phyloP scores from a whole-genome alignment of 2,329 filamentous ascomycete genomes.

The Trichoderma gracile region DNA sequence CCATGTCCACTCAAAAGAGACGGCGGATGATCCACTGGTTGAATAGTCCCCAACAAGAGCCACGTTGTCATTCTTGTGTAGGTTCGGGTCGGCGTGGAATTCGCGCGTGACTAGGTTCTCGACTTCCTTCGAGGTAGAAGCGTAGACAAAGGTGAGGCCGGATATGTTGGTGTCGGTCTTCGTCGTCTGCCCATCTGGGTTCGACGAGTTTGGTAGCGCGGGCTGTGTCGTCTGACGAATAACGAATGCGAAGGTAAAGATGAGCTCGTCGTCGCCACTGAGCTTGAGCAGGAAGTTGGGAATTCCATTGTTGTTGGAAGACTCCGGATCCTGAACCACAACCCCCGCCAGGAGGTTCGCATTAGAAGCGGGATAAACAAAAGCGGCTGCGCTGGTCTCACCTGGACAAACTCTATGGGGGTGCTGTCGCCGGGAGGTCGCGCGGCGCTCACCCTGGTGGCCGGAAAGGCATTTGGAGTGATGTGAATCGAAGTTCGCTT shows the following conservation, averaged over 20 bases:
- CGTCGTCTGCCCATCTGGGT: slow-evolving; percentile 51
- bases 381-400: slow-evolving; percentile 45
- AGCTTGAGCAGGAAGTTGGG: slow-evolving; percentile 85
- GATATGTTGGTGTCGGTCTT: slow-evolving; percentile 74
- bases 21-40: slow-evolving; percentile 78
- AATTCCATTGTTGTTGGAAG: slow-evolving; percentile 45
- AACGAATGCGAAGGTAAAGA: slow-evolving; percentile 90
- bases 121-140: slow-evolving; percentile 79
- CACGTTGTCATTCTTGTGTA: slow-evolving; percentile 96
- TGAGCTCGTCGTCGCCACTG: slow-evolving; percentile 85
- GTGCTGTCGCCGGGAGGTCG: slow-evolving; percentile 71
- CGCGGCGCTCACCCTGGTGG: slow-evolving; percentile 71
- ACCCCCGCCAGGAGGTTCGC: slow-evolving; percentile 18
- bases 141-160: slow-evolving; percentile 89
- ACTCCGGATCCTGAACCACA: slow-evolving; percentile 72
- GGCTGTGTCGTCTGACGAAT: slow-evolving; percentile 54
- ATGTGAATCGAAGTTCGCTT: slow-evolving; percentile 76
- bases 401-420: slow-evolving; percentile 90
- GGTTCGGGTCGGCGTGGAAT: slow-evolving; percentile 94
- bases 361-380: slow-evolving; percentile 24
- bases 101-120: slow-evolving; percentile 93
- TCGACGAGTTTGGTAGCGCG: slow-evolving; percentile 45
- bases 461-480: slow-evolving; percentile 83
- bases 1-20: slow-evolving; percentile 95
- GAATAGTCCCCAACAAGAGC: slow-evolving; percentile 90